Base-by-base conservation (phyloP, 2,329 filamentous ascomycete genomes). In the Epichloe brachyelytri region DNA sequence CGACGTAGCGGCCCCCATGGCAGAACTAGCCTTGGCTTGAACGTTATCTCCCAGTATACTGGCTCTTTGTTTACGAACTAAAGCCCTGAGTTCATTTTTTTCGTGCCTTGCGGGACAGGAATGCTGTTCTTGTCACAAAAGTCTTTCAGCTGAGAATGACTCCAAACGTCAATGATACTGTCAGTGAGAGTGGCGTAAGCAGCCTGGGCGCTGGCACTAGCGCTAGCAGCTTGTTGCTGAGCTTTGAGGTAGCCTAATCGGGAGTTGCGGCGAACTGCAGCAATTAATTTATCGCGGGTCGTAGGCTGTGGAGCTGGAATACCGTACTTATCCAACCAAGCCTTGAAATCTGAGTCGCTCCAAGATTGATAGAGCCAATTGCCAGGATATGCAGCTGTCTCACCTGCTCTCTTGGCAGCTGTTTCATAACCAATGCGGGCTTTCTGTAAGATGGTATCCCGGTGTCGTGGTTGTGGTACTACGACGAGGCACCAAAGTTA, bases 361-460 rank as follows among this genome's bases (percentile, higher is more conserved):
- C 93, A 98, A 7, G 84, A 76, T 54, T 83, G 78, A 65, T 96
- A 98, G 43, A 97, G 73, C 93, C 93, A 97, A 71, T 96, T 82
- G 39, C 93, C 93, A 36, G 93, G 93, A 63, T 97, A 97, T n/a
- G 81, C 71, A 49, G 80, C 72, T 14, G 88, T 85, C 69, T 96
- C 85, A 54, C 87, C 87, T 11, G 67, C 65, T 68, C 82, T 82
- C 68, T 88, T 82, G 15, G 91, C 88, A 52, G 83, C 70, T 1
- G 78, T 70, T 59, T 95, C 86, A 64, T 95, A 97, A 68, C 82
- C 90, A 56, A 85, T 76, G 56, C 91, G 88, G 54, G 83, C 80
- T 60, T 87, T 80, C 60, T 85, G 78, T 57, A 97, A 76, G 44
- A 96, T 72, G 26, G 80, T 82, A 65, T 97, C 91, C 61, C 89